Percentiles rank a stretch among this genome's conserved stretches.
These are phyloP conservation scores for Cornus controversa DNA, from an alignment of 148 eudicot species.

Conservation along the genomic window DNA sequence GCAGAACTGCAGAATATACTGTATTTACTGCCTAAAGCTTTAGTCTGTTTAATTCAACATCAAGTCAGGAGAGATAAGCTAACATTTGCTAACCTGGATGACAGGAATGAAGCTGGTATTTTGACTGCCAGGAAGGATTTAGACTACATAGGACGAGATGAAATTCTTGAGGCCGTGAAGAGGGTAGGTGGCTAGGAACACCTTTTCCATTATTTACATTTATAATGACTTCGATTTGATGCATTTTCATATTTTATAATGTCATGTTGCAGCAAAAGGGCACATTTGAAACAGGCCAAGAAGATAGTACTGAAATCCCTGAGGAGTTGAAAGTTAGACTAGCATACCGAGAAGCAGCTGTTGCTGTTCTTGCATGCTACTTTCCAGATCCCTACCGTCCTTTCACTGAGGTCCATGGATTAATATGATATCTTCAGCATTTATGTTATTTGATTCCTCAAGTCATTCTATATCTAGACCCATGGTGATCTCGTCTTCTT, in stretches of 20 bases:
- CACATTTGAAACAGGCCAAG: slow-evolving; percentile 93
- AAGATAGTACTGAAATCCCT: slow-evolving; percentile 71
- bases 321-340: slow-evolving; percentile 80
- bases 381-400: slow-evolving; percentile 78
- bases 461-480: not conserved
- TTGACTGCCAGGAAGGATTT: slow-evolving; percentile 90
- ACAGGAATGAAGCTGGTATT: slow-evolving; percentile 92
- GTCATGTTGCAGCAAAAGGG: slow-evolving; percentile 73
- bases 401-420: slow-evolving; percentile 45
- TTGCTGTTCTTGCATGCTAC: slow-evolving; percentile 80
- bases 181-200: slow-evolving; percentile 43
- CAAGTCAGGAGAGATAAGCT: slow-evolving; percentile 4
- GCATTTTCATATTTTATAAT: not conserved
- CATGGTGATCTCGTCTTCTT: not conserved
- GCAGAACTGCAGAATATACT: slow-evolving; percentile 92
- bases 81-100: slow-evolving; percentile 7
- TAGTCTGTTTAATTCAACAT: not conserved
- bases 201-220: not conserved
- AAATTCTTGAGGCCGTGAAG: slow-evolving; percentile 82
- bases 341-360: slow-evolving; percentile 95
- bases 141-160: slow-evolving; percentile 76
- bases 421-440: not conserved
- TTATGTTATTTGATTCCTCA: not conserved
- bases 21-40: slow-evolving; percentile 26
- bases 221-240: not conserved